Evolutionary conservation across 768 basidiomycete species (phyloP), one percentile per base, ranked within the genome.

Genomic region (Serendipita sp.): DNA sequence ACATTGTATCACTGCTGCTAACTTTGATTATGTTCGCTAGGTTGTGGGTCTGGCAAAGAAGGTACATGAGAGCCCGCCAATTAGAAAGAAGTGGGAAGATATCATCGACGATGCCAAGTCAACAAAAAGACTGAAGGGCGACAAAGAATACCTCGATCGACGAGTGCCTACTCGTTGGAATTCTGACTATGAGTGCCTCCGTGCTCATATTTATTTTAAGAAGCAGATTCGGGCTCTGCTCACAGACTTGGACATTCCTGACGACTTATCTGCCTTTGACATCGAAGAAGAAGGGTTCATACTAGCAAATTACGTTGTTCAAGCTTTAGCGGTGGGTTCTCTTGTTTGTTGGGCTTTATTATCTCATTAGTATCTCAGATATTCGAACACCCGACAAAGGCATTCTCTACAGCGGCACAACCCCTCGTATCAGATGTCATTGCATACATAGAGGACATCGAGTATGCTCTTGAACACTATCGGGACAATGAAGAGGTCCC

Each of bases 121-220:
- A n/a, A n/a, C n/a, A n/a, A n/a, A n/a, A n/a, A n/a, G n/a, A n/a
- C n/a, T n/a, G n/a, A n/a, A n/a, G n/a, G n/a, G n/a, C n/a, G n/a
- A n/a, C n/a, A n/a, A n/a, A n/a, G n/a, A n/a, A n/a, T n/a, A n/a
- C 1, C 72, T 75, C 35, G 64, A 65, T 60, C 63, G 68, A 3
- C 69, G 68, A 30, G 70, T 74, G 58, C 70, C 73, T 32, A 75
- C 74, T 3, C 63, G 70, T 2, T 75, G 75, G 73, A 73, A 74
- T 64, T 70, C 72, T 11, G 72, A 75, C 47, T 63, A 72, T 24
- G 69, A 38, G 0, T 75, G 72, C 63, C 65, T 75, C 3, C 30
- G 34, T 3, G 66, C 72, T 13, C 73, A 74, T 65, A 45, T 73
- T 3, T 64, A 69, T 46, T 73, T 75, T 46, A 63, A 69, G 46